A percentile compares a stretch with the other conserved stretches of the same genome.
These are phyloP conservation scores for Erysimum cheiri DNA, from an alignment of 441 rosid species.

Conservation along the genomic window DNA sequence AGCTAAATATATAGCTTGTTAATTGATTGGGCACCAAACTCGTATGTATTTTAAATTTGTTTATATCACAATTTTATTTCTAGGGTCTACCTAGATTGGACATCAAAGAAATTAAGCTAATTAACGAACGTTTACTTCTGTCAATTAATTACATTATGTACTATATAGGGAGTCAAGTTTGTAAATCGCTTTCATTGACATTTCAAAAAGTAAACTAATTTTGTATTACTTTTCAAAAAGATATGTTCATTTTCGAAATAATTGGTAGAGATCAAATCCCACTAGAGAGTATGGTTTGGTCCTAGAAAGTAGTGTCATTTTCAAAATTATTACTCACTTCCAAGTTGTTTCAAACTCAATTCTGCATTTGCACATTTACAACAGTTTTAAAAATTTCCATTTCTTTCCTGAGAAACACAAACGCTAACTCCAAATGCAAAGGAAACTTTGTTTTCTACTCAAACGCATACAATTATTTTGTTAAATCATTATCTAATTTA, in stretches of 20 bases:
- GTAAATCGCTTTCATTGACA: background rate
- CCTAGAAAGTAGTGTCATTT: background rate
- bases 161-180: background rate
- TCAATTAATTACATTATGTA: too few relatives aligned
- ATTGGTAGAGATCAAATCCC: background rate
- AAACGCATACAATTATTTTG: background rate
- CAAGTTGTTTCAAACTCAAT: background rate
- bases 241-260: background rate
- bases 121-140: too few relatives aligned
- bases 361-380: background rate
- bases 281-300: background rate
- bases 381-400: too few relatives aligned
- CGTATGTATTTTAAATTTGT: too few relatives aligned
- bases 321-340: background rate
- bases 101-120: background rate
- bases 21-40: too few relatives aligned
- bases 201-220: too few relatives aligned
- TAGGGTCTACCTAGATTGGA: too few relatives aligned
- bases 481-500: background rate
- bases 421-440: background rate
- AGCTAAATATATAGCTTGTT: background rate
- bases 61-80: too few relatives aligned
- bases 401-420: background rate
- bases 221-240: background rate
- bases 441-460: background rate